phyloP scores from a whole-genome alignment of 1,139 yeast species.

The Geotrichum siamense region DNA sequence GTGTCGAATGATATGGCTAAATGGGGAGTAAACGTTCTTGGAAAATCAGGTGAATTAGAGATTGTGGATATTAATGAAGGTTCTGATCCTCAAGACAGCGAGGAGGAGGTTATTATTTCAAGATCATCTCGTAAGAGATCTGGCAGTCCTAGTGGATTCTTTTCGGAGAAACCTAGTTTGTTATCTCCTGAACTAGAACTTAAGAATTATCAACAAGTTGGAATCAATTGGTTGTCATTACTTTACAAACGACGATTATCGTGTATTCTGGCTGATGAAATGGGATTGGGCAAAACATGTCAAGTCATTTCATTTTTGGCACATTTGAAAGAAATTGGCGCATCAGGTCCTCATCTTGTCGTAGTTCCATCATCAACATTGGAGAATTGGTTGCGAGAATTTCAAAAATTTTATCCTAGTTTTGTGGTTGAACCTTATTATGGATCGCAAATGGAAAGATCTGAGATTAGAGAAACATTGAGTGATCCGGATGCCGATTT shows the following conservation, averaged over 20 bases:
- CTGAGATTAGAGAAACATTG: constrained; percentile 56
- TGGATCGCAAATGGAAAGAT: constrained; percentile 81
- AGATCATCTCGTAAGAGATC: constrained; percentile 8
- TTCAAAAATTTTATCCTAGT: constrained; percentile 76
- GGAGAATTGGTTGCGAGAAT: constrained; percentile 96
- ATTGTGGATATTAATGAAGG: constrained; percentile 32
- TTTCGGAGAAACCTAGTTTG: constrained; percentile 63
- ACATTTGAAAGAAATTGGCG: constrained; percentile 58
- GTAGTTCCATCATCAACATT: constrained; percentile 95
- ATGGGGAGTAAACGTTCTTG: constrained; percentile 80
- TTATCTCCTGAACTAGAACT: constrained; percentile 58
- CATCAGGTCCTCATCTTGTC: constrained; percentile 61
- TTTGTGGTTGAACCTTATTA: constrained; percentile 85
- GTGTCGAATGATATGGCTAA: constrained; percentile 65
- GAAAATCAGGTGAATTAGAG: constrained; percentile 41
- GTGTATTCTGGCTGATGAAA: constrained; percentile 94
- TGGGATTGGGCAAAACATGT: constrained; percentile 96
- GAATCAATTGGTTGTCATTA: constrained; percentile 84
- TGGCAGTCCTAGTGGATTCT: constrained; percentile 41
- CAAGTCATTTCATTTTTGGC: constrained; percentile 94
- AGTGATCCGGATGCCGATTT: constrained; percentile 47
- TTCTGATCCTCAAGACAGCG: constrained; percentile 23
- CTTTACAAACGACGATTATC: constrained; percentile 72
- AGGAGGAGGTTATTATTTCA: constrained; percentile 12
- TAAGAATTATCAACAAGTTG: constrained; percentile 90